phyloP scores from a whole-genome alignment of 2,329 filamentous ascomycete species.

The Fusarium haematococcum region DNA sequence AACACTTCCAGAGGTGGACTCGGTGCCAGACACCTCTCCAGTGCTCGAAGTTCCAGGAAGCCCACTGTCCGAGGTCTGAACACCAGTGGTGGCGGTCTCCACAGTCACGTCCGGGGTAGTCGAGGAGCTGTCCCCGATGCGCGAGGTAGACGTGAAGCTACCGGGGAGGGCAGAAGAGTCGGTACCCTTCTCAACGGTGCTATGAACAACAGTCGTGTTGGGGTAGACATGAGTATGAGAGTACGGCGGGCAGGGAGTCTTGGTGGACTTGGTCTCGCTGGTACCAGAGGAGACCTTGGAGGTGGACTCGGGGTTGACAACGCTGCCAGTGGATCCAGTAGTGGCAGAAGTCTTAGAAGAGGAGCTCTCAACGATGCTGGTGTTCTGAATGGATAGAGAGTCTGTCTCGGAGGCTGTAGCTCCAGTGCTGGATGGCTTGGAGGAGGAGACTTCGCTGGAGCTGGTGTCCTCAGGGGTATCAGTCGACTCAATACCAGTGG shows the following conservation, averaged over 20 bases:
- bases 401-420: not conserved
- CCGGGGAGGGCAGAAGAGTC: constrained; percentile 26
- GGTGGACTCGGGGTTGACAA: not conserved
- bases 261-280: constrained; percentile 7
- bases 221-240: constrained; percentile 29
- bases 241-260: constrained; percentile 14
- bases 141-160: constrained; percentile 1
- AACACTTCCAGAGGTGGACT: not conserved
- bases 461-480: not conserved
- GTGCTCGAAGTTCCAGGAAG: not conserved
- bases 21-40: not conserved
- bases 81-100: not conserved
- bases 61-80: constrained; percentile 3
- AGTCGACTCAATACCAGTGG: not conserved
- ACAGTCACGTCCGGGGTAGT: not conserved
- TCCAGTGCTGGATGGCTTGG: constrained; percentile 2
- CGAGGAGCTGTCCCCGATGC: not conserved
- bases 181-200: not conserved
- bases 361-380: not conserved
- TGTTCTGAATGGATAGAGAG: not conserved
- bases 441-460: not conserved
- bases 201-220: constrained; percentile 30
- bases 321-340: constrained; percentile 1
- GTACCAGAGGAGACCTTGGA: not conserved
- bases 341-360: not conserved